These are phyloP conservation scores for Nitzschia sp. DNA, from an alignment of 108 stramenopile genomes.

Conservation along the genomic window DNA sequence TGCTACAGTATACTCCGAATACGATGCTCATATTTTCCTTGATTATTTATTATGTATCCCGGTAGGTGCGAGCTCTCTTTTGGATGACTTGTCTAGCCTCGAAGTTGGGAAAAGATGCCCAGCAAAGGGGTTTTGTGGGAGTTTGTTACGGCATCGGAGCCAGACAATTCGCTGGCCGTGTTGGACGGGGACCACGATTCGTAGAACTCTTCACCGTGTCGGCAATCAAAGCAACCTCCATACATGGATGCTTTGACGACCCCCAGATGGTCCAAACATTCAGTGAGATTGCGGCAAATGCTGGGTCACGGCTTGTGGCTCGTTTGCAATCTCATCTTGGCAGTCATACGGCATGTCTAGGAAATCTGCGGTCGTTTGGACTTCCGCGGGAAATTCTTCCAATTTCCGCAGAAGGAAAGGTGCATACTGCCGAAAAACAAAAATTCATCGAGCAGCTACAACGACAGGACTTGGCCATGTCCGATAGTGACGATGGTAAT, in stretches of 20 bases:
- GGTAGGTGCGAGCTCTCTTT: not conserved
- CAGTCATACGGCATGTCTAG: not conserved
- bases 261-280: not conserved
- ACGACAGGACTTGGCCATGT: not conserved
- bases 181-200: not conserved
- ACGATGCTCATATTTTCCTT: too few species aligned
- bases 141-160: not conserved
- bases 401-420: not conserved
- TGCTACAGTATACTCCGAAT: too few species aligned
- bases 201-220: not conserved
- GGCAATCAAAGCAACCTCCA: not conserved
- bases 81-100: not conserved
- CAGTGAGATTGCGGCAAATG: not conserved
- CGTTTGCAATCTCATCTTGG: slow-evolving; percentile 19
- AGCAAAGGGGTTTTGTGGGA: not conserved
- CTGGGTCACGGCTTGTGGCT: not conserved
- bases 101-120: not conserved
- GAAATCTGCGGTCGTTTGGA: slow-evolving; percentile 16
- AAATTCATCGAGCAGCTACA: not conserved
- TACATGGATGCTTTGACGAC: slow-evolving; percentile 13
- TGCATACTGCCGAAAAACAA: not conserved
- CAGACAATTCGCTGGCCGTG: not conserved
- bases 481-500: not conserved
- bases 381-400: slow-evolving; percentile 7
- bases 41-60: too few species aligned